A percentile compares a stretch with the other conserved stretches of the same genome.
These are phyloP conservation scores for Pyricularia pennisetigena DNA, from an alignment of 2,329 filamentous ascomycete genomes.

Conservation along the genomic window DNA sequence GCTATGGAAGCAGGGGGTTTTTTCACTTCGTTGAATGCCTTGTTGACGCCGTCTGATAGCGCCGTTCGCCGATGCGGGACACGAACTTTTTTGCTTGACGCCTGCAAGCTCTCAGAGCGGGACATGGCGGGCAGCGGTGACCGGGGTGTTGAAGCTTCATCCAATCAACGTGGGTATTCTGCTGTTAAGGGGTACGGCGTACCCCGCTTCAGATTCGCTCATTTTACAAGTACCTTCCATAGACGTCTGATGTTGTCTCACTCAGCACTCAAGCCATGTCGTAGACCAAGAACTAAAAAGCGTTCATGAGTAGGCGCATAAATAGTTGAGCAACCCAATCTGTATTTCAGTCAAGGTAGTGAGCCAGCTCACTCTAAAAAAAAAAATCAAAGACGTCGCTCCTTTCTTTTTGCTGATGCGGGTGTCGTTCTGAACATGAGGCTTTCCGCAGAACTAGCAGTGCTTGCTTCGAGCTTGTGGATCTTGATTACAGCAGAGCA, in stretches of 20 bases:
- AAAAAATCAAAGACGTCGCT: not conserved
- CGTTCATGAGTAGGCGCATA: not conserved
- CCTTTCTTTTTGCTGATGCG: not conserved
- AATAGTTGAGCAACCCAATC: not conserved
- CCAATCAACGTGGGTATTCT: not conserved
- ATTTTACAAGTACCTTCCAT: not conserved
- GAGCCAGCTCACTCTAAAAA: not conserved
- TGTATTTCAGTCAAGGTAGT: not conserved
- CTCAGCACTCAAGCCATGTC: not conserved
- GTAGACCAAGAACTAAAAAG: too few species aligned
- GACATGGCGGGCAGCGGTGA: not conserved
- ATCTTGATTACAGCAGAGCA: not conserved
- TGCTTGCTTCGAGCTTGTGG: not conserved
- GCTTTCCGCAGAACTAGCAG: not conserved
- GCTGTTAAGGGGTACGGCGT: not conserved
- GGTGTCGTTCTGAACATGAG: not conserved
- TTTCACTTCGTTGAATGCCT: not conserved
- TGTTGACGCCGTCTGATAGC: not conserved
- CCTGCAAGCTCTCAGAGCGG: conserved; percentile 8
- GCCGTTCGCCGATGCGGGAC: conserved; percentile 3
- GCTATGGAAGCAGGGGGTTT: conserved; percentile 5
- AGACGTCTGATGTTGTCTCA: not conserved
- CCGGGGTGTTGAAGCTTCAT: conserved; percentile 4
- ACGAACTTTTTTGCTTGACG: conserved; percentile 17
- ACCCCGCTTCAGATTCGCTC: not conserved